Percentiles rank a stretch among this genome's conserved stretches.
phyloP scores from a whole-genome alignment of 257 asterid genomes.

The Cynanchum wilfordii region DNA sequence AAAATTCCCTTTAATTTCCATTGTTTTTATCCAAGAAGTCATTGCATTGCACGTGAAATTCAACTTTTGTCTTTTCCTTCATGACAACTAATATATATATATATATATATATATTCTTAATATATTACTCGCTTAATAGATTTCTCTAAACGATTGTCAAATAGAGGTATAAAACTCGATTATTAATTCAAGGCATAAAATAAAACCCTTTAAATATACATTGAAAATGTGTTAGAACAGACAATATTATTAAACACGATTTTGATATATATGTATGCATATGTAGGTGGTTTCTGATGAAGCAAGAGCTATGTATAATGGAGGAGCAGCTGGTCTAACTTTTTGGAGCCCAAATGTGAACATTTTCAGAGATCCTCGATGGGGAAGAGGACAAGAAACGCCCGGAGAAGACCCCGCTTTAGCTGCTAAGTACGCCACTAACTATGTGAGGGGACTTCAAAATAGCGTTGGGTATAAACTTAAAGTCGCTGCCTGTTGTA shows the following conservation, averaged over 20 bases:
- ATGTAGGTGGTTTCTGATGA: constrained; percentile 78
- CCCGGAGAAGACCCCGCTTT: constrained; percentile 80
- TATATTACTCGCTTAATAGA: too few species aligned
- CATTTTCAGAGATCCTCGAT: constrained; percentile 78
- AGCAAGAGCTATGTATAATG: constrained; percentile 91
- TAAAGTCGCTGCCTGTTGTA: constrained; percentile 89
- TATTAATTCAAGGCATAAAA: too few species aligned
- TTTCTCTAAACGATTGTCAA: too few species aligned
- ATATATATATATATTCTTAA: too few species aligned
- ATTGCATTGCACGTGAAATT: constrained; percentile 1
- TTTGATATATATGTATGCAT: too few species aligned
- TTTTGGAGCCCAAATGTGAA: constrained; percentile 96
- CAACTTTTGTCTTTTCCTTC: background rate
- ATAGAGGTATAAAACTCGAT: too few species aligned
- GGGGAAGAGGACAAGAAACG: constrained; percentile 93
- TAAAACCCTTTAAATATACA: too few species aligned
- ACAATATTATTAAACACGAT: too few species aligned
- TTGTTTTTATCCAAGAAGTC: constrained; percentile 4
- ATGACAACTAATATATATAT: too few species aligned
- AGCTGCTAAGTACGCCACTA: constrained; percentile 57
- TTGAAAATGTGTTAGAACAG: too few species aligned
- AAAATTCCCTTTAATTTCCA: background rate
- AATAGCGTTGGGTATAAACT: constrained; percentile 39
- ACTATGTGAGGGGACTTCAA: constrained; percentile 74
- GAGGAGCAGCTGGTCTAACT: constrained; percentile 72